phyloP scores from a whole-genome alignment of 2,329 filamentous ascomycete genomes.

The Corynespora cassiicola region DNA sequence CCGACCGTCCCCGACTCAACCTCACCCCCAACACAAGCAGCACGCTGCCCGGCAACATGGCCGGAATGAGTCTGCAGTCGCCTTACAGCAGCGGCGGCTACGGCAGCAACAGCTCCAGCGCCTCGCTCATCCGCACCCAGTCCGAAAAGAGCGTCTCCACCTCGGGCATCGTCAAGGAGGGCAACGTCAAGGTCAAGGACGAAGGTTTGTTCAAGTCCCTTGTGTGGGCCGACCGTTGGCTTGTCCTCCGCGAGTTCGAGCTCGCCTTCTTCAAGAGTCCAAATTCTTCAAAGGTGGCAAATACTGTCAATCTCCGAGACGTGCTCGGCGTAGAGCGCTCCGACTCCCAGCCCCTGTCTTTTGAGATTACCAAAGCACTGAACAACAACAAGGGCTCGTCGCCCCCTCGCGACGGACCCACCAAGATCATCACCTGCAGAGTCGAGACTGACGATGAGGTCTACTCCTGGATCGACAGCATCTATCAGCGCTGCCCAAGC shows the following conservation, averaged over 20 bases:
- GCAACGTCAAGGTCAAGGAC: constrained; percentile 87
- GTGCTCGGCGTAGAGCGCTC: constrained; percentile 90
- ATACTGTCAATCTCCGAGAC: constrained; percentile 83
- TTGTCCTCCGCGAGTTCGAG: constrained; percentile 90
- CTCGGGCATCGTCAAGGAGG: constrained; percentile 60
- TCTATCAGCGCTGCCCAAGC: constrained; percentile 93
- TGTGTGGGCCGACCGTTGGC: constrained; percentile 88
- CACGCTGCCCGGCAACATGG: constrained; percentile 75
- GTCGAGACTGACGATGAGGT: constrained; percentile 96
- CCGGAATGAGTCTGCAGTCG: constrained; percentile 75
- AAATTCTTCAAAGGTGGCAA: constrained; percentile 79
- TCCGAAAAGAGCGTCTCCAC: constrained; percentile 47
- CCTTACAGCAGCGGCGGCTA: constrained; percentile 48
- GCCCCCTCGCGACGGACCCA: constrained; percentile 79
- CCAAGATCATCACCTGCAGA: constrained; percentile 86
- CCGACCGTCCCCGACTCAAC: constrained; percentile 80
- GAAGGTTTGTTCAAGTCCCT: constrained; percentile 82
- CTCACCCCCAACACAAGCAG: constrained; percentile 76
- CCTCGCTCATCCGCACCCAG: constrained; percentile 49
- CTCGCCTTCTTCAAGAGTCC: constrained; percentile 95
- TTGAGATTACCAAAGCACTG: constrained; percentile 84
- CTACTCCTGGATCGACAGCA: constrained; percentile 98
- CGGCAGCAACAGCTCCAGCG: constrained; percentile 40
- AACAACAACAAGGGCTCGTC: constrained; percentile 65
- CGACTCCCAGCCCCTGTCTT: constrained; percentile 88